Evolutionary conservation across 192 early-diverging fungal genomes (phyloP).

Genomic region (Dissophora globulifera): DNA sequence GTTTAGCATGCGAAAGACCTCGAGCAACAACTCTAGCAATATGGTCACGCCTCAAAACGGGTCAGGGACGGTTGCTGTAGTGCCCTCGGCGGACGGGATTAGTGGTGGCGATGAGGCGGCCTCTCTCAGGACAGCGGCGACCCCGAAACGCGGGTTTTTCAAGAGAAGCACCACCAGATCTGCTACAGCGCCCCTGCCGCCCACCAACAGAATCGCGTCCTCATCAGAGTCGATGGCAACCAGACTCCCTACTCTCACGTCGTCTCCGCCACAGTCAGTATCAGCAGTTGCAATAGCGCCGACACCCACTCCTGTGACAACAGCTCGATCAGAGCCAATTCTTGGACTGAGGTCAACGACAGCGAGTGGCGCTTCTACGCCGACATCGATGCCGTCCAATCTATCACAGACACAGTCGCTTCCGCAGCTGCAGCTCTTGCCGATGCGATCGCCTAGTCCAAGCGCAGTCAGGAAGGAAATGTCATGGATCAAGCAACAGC

Average conservation of each 20-base stretch:
- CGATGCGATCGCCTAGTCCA: constrained; percentile 27
- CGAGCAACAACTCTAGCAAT: not conserved
- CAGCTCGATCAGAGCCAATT: no score
- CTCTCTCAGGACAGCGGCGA: constrained; percentile 3
- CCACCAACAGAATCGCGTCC: not conserved
- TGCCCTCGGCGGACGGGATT: not conserved
- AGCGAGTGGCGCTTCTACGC: no score
- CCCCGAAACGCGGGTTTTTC: constrained; percentile 30
- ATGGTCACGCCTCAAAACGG: not conserved
- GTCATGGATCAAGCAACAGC: not conserved
- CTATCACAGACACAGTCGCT: constrained; percentile 4
- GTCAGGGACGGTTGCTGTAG: not conserved
- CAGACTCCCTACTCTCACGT: not conserved
- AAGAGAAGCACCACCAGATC: constrained; percentile 22
- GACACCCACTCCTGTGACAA: no score
- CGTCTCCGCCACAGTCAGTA: no score
- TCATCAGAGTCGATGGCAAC: not conserved
- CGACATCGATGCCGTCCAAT: not conserved
- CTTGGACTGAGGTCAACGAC: no score
- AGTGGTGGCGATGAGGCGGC: constrained; percentile 5
- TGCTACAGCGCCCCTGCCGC: constrained; percentile 5
- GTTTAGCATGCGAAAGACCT: constrained; percentile 24
- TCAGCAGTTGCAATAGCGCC: no score
- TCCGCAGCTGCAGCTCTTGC: constrained; percentile 19
- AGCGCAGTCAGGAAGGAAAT: constrained; percentile 8